Base-by-base conservation (phyloP, 768 basidiomycete species). In the Daedaleopsis nitida region DNA sequence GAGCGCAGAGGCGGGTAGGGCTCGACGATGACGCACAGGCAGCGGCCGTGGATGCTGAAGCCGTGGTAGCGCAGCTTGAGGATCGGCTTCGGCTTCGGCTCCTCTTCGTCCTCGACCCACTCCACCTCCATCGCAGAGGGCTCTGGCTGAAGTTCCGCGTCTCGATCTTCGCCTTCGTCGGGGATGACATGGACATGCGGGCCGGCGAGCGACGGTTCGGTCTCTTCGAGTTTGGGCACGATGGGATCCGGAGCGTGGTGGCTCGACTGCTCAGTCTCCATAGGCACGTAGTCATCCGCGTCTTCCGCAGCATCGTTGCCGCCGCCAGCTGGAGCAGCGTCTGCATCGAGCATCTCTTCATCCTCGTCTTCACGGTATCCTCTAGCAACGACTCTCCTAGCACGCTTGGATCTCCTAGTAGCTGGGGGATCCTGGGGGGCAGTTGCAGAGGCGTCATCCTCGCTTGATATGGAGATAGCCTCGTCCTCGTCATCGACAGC, bases 1-100 rank as follows among this genome's bases (percentile, higher is more conserved):
- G 73, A 65, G 38, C 78, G 81, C 39, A 85, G 69, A 14, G 83
- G 75, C 5, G 89, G 87, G 80, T 86, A 92, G 16, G 92, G 93
- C 70, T 94, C 92, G 16, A 93, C 86, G 23, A 94, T 87, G 38
- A 94, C 81, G 69, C 89, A 92, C 17, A 94, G 80, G 71, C 89
- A 92, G 56, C 85, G 83, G 0, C 86, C 87, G 59, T 83, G 82
- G 51, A 92, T 86, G 55, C 75, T 80, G 72, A 92, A 92, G 13
- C 89, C 88, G 66, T 83, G 81, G 65, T 90, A 94, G 56, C 73
- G 81, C 38, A 94, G 80, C 57, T 83, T 80, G 7, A 89, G 86
- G 68, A 92, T 90, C 13, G 87, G 89, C 66, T 94, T 92, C 65
- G 70, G 70, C 59, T 78, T 76, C 62, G 87, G 87, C 54, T 88